Evolutionary conservation across 2,329 filamentous ascomycete genomes (phyloP), one percentile per base, ranked within the genome.

Genomic region (Diaporthe aspalathi): DNA sequence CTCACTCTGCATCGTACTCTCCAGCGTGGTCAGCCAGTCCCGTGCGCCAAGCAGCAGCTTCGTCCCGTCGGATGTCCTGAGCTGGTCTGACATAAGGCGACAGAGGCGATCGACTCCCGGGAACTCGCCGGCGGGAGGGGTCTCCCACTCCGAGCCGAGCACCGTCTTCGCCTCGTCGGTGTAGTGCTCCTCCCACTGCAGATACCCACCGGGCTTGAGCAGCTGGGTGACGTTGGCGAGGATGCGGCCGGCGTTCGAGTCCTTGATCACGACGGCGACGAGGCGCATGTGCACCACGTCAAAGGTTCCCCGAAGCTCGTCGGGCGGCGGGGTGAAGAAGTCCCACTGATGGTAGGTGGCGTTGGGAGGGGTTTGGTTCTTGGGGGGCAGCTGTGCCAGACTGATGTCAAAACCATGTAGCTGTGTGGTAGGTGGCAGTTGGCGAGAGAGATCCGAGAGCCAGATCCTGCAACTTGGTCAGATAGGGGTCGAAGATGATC

Each of bases 261-360:
- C 73, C 49, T 70, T 69, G 54, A 71, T 71, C 32, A 74, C 74
- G 54, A 73, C 73, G 73, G 74, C 77, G 52, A 76, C 70, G 68
- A 78, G 76, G 29, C 76, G 76, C 35, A 74, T 74, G 7, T 76
- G 74, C 20, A 78, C 77, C 17, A 77, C 45, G 67, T 78, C 77
- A 57, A 76, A 78, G 45, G 74, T 74, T 5, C 74, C 74, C 24
- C 67, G 40, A 35, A 77, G 74, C 11, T 70, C 69, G 12, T 40
- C 52, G 7, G 75, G 74, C 50, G 78, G 77, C 16, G 76, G 74
- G 17, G 22, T 47, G 43, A 70, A 54, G 73, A 77, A 75, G 72
- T 78, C 74, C 24, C 77, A 76, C 17, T 70, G 52, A 20, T 70
- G 68, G 69, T 78, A 75, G 4, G 70, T 35, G 12, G 77, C 69